phyloP scores from a whole-genome alignment of 306 rosid genomes.

The Geum urbanum region DNA sequence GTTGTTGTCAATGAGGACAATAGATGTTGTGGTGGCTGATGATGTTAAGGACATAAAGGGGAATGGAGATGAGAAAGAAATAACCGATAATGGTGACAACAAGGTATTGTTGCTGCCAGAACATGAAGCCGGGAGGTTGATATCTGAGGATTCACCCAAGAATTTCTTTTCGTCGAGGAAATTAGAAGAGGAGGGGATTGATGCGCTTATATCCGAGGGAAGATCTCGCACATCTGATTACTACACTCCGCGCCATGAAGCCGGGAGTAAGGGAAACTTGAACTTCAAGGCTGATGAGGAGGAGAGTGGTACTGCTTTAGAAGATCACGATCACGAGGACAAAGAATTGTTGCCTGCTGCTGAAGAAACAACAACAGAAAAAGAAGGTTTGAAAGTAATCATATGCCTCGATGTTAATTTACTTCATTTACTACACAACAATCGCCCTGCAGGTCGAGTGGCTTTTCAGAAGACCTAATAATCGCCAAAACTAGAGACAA shows the following conservation, averaged over 20 bases:
- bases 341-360: neutral
- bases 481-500: neutral
- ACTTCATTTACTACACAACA: neutral
- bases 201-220: conserved; percentile 27
- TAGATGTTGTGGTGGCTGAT: neutral
- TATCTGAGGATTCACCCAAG: conserved; percentile 25
- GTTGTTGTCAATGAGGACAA: neutral
- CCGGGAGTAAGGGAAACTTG: conserved; percentile 18
- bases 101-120: neutral
- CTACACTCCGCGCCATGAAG: conserved; percentile 28
- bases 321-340: neutral
- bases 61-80: conserved; percentile 14
- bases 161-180: conserved; percentile 28
- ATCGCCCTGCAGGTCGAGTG: neutral
- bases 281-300: conserved; percentile 8
- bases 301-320: neutral
- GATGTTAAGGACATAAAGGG: conserved; percentile 21
- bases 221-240: conserved; percentile 32
- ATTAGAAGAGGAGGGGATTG: conserved; percentile 28
- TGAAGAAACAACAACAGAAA: neutral
- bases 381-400: neutral
- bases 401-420: neutral
- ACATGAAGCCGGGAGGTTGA: conserved; percentile 16
- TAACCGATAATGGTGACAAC: conserved; percentile 6
- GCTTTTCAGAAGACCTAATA: neutral